A percentile compares a stretch with the other conserved stretches of the same genome.
These are phyloP conservation scores for Cicer chorassanicum DNA, from an alignment of 306 rosid genomes.

Conservation along the genomic window DNA sequence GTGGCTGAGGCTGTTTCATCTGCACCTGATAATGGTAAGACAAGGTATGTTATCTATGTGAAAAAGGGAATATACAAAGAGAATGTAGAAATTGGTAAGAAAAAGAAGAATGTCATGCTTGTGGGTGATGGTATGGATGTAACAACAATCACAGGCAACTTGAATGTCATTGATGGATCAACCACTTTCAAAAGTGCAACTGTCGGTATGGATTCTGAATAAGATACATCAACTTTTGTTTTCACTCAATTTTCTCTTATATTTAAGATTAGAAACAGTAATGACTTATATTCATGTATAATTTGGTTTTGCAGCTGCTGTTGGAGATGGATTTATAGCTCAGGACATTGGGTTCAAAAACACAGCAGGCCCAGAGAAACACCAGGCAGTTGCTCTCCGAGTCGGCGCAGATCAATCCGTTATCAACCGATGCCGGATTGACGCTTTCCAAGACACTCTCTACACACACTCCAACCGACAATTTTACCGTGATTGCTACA, in stretches of 20 bases:
- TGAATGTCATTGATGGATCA: slow-evolving; percentile 62
- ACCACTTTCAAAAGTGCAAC: slow-evolving; percentile 66
- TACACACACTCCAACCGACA: slow-evolving; percentile 70
- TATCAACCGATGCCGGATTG: slow-evolving; percentile 69
- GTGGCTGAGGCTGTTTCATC: slow-evolving; percentile 67
- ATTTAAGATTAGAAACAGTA: no score
- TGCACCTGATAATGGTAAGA: slow-evolving; percentile 56
- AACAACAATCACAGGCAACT: slow-evolving; percentile 66
- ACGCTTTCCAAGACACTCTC: slow-evolving; percentile 79
- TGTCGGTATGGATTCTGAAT: slow-evolving; percentile 50
- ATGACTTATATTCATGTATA: not conserved
- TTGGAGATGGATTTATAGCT: slow-evolving; percentile 78
- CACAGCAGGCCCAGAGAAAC: slow-evolving; percentile 75
- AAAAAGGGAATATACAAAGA: slow-evolving; percentile 67
- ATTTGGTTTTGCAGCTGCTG: slow-evolving; percentile 56
- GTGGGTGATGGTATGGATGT: slow-evolving; percentile 74
- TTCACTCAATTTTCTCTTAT: no score
- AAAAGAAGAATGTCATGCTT: slow-evolving; percentile 65
- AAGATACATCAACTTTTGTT: no score
- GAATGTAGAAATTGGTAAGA: slow-evolving; percentile 59
- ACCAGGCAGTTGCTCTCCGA: slow-evolving; percentile 78
- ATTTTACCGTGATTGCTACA: slow-evolving; percentile 64
- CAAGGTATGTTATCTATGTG: slow-evolving; percentile 66
- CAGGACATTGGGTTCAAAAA: slow-evolving; percentile 70
- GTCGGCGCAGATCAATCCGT: slow-evolving; percentile 67